Conservation (phyloP, 169 alveolate genomes). For the Plasmodium inui region DNA sequence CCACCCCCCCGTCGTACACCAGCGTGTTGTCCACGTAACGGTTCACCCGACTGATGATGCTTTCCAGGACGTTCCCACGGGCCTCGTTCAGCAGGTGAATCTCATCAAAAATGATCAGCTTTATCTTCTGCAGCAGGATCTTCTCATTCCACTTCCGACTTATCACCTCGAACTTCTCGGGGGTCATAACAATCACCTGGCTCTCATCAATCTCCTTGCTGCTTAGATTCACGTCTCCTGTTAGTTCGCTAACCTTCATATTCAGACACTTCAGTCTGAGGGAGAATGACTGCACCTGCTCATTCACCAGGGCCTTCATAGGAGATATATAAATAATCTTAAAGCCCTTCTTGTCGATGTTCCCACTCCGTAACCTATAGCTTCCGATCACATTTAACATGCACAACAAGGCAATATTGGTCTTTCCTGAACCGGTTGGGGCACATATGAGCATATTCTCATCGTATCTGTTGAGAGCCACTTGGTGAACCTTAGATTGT, state of each 20-base stretch:
- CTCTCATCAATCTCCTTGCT: conserved; percentile 97
- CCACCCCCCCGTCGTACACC: conserved; percentile 82
- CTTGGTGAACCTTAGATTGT: conserved; percentile 94
- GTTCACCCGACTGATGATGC: conserved; percentile 98
- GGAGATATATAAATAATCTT: conserved; percentile 99
- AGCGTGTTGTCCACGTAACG: conserved; percentile 84
- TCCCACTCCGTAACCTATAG: conserved; percentile 76
- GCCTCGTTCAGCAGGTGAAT: conserved; percentile 99
- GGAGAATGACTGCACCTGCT: conserved; percentile 90
- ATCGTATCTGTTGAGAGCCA: conserved; percentile 93
- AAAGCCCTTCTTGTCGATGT: conserved; percentile 86
- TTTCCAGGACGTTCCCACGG: conserved; percentile 99
- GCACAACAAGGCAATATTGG: conserved; percentile 99
- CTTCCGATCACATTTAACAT: conserved; percentile 93
- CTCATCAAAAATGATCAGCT: conserved; percentile 99
- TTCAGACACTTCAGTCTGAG: conserved; percentile 88
- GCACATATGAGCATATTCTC: conserved; percentile 99
- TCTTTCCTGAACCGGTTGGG: conserved; percentile 99
- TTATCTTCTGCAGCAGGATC: conserved; percentile 91
- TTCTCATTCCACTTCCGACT: conserved; percentile 98
- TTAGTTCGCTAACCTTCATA: conserved; percentile 94
- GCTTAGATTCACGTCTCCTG: conserved; percentile 97
- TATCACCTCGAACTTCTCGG: conserved; percentile 99
- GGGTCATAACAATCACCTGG: conserved; percentile 99
- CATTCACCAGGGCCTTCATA: conserved; percentile 99